Conservation (phyloP, 163 green algal species). For the Chlorella variabilis region DNA sequence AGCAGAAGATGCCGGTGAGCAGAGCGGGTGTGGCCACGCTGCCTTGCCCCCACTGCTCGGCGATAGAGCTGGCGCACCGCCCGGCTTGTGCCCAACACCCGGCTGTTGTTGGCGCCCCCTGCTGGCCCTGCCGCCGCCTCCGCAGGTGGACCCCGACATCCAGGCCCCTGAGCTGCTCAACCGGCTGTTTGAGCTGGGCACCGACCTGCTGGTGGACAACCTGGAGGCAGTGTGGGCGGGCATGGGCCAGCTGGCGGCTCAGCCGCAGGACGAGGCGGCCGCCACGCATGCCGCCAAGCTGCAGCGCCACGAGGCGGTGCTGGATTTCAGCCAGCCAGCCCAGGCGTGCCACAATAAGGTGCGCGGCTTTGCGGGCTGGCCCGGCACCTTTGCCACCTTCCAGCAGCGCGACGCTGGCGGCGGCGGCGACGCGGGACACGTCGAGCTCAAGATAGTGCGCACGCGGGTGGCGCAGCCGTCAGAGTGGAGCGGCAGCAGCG, state of each 20-base stretch:
- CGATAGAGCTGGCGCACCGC: too few species aligned
- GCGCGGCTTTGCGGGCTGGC: slow-evolving; percentile 90
- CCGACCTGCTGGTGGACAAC: slow-evolving; percentile 75
- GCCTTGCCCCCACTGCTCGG: background rate
- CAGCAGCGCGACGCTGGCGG: slow-evolving; percentile 23
- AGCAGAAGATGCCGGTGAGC: slow-evolving; percentile 67
- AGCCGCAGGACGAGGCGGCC: slow-evolving; percentile 69
- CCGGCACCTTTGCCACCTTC: slow-evolving; percentile 74
- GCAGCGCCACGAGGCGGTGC: slow-evolving; percentile 71
- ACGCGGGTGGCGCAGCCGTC: slow-evolving; percentile 34
- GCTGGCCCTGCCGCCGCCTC: background rate
- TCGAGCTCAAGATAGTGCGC: slow-evolving; percentile 55
- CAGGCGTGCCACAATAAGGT: slow-evolving; percentile 79
- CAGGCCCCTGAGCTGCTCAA: slow-evolving; percentile 77
- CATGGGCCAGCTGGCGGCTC: slow-evolving; percentile 48
- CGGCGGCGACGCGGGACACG: background rate
- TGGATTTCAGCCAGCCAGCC: slow-evolving; percentile 77
- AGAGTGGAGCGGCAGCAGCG: background rate
- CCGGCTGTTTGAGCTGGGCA: slow-evolving; percentile 80
- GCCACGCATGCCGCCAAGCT: slow-evolving; percentile 83
- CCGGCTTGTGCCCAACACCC: slow-evolving; percentile 1
- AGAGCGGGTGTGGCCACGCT: slow-evolving; percentile 48
- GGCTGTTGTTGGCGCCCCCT: slow-evolving; percentile 40
- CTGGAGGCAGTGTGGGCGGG: slow-evolving; percentile 81
- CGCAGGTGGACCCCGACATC: slow-evolving; percentile 40